Base-by-base conservation (phyloP, 2,329 filamentous ascomycete species). In the Cladorrhinum sp. region DNA sequence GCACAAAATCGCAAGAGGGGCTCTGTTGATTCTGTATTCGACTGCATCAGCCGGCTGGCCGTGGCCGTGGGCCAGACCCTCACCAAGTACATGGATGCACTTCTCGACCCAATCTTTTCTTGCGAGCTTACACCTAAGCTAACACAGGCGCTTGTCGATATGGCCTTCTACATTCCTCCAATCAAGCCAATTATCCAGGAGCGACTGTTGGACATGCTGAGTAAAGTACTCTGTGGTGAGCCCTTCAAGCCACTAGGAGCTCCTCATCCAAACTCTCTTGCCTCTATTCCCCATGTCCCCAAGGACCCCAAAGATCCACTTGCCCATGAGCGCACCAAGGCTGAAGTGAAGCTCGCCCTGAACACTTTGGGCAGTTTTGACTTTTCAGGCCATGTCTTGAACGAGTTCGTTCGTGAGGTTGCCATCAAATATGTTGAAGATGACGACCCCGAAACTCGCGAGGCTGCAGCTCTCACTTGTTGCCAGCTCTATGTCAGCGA, bases 341-440 rank as follows among this genome's bases (percentile, higher is more conserved):
- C 87, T 8, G 94, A 99, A 73, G 91, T 99, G 64, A 96, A 96
- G 65, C 81, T 99, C 57, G 95, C 95, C 3, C 82, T 99, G 16
- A 93, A 96, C 70, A 99, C 96, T 0, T 81, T 99, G 0, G 96
- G 95, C n/a, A 97, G 92, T 72, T 99, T 99, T 70, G 95, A 99
- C 73, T 99, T 99, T 71, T 88, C 83, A 58, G 87, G 84, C 76
- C 92, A 98, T 70, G 90, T 97, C 16, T 79, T 99, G 16, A 99
- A 99, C 70, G 96, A 99, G 73, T 99, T 99, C 68, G 95, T 99
- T 26, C 90, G 95, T 23, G 95, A 99, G 72, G 95, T 99, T 55
- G 95, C 96, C 3, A 96, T 99, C 71, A 95, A 94, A 73, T 99
- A 97, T 69, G 94, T 99, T 48, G 94, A 99, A 68, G 95, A 96